Percentiles rank a stretch among this genome's conserved stretches.
These are phyloP conservation scores for Taphrina wiesneri DNA, from an alignment of 1,139 yeast genomes.

Conservation along the genomic window DNA sequence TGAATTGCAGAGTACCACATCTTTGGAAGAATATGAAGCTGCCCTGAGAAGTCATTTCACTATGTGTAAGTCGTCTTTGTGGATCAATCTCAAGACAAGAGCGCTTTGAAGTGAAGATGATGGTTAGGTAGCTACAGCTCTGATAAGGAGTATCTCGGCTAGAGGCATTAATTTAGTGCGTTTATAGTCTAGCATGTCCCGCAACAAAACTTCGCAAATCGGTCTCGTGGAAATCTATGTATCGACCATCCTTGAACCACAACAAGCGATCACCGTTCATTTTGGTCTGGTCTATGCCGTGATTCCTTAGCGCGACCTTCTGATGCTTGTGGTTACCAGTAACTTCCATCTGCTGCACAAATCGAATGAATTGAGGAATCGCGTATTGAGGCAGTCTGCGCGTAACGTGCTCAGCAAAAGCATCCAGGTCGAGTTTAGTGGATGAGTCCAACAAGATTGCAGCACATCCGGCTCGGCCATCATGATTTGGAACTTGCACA, in stretches of 20 bases:
- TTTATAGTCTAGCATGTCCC: slow-evolving; percentile 10
- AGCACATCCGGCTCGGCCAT: slow-evolving; percentile 94
- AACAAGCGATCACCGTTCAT: background rate
- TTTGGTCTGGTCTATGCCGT: slow-evolving; percentile 19
- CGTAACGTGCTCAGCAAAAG: slow-evolving; percentile 50
- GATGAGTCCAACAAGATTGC: slow-evolving; percentile 60
- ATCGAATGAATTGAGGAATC: slow-evolving; percentile 76
- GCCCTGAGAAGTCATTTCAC: background rate
- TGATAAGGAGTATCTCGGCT: too few relatives aligned
- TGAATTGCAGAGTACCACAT: background rate
- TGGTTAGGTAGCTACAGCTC: too few relatives aligned
- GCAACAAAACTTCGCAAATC: background rate
- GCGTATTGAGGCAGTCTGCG: slow-evolving; percentile 78
- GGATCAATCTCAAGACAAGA: background rate
- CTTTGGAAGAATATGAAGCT: background rate
- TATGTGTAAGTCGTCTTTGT: background rate
- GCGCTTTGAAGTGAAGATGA: background rate
- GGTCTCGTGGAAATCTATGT: background rate
- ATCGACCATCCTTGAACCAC: slow-evolving; percentile 18
- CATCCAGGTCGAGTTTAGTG: slow-evolving; percentile 44
- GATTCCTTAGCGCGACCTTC: slow-evolving; percentile 51
- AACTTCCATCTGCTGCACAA: slow-evolving; percentile 60
- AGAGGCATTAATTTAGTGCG: too few relatives aligned
- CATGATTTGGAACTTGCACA: slow-evolving; percentile 80
- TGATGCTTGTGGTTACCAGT: slow-evolving; percentile 86